These are phyloP conservation scores for Mycena polygramma DNA, from an alignment of 768 basidiomycete species.

Conservation along the genomic window DNA sequence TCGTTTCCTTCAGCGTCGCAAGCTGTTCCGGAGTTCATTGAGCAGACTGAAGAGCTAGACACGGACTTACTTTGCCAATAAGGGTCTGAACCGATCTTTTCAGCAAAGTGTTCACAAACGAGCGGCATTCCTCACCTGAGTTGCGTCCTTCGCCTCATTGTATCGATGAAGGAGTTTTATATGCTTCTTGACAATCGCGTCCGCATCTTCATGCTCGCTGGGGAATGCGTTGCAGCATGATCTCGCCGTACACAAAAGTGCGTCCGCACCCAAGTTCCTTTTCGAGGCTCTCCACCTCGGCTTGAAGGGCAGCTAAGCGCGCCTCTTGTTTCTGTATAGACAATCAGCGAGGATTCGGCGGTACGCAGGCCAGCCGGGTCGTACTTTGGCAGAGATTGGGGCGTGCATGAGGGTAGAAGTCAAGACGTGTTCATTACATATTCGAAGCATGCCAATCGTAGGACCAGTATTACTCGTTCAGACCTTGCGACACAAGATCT, in stretches of 20 bases:
- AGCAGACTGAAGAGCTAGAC: slow-evolving; percentile 4
- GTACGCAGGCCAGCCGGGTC: background rate
- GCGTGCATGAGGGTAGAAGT: slow-evolving; percentile 36
- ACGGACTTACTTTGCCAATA: slow-evolving; percentile 74
- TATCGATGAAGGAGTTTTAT: slow-evolving; percentile 82
- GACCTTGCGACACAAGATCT: slow-evolving; percentile 43
- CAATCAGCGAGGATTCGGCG: slow-evolving; percentile 21
- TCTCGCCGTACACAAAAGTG: slow-evolving; percentile 32
- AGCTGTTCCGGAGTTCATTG: slow-evolving; percentile 58
- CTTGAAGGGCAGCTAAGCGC: slow-evolving; percentile 60
- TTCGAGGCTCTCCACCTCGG: slow-evolving; percentile 63
- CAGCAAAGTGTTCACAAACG: slow-evolving; percentile 10
- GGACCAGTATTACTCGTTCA: slow-evolving; percentile 1
- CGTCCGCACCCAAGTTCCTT: slow-evolving; percentile 61
- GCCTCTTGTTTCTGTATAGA: slow-evolving; percentile 62
- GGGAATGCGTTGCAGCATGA: background rate
- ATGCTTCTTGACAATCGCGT: slow-evolving; percentile 72
- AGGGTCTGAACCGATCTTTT: slow-evolving; percentile 64
- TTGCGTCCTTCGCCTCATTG: slow-evolving; percentile 87
- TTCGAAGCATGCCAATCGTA: slow-evolving; percentile 5
- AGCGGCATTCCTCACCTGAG: slow-evolving; percentile 64
- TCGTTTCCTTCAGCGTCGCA: slow-evolving; percentile 76
- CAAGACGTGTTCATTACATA: slow-evolving; percentile 16
- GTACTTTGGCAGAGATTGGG: slow-evolving; percentile 37
- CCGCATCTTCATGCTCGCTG: slow-evolving; percentile 61